Conservation (phyloP, 202 grass and related monocot species). For the Sporobolus alterniflorus region DNA sequence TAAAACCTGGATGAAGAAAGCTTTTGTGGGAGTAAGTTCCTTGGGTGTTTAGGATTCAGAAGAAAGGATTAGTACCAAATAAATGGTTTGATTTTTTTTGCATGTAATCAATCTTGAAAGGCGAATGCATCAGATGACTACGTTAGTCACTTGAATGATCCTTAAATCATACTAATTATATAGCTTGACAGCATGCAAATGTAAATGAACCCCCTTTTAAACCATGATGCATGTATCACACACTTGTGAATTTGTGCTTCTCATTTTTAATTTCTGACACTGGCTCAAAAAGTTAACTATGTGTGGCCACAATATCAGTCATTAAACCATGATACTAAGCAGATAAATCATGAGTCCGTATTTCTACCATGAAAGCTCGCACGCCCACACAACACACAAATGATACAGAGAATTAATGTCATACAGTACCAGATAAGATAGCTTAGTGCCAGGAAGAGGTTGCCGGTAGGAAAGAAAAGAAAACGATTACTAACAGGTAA, state of each 20-base stretch:
- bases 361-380: background rate
- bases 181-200: background rate
- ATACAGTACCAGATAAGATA: background rate
- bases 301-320: background rate
- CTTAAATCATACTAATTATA: background rate
- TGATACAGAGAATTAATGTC: background rate
- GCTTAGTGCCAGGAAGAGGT: background rate
- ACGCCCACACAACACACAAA: background rate
- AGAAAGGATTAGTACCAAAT: background rate
- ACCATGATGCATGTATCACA: background rate
- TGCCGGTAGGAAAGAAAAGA: background rate
- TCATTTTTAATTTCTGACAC: conserved; percentile 9
- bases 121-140: background rate
- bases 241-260: background rate
- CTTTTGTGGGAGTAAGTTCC: background rate
- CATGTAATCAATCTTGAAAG: conserved; percentile 1
- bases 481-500: background rate
- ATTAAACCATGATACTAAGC: background rate
- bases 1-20: background rate
- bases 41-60: background rate
- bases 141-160: background rate
- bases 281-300: conserved; percentile 1
- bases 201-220: background rate
- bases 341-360: background rate
- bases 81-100: background rate